phyloP scores from a whole-genome alignment of 345 rosid species.

The Conringia planisiliqua region DNA sequence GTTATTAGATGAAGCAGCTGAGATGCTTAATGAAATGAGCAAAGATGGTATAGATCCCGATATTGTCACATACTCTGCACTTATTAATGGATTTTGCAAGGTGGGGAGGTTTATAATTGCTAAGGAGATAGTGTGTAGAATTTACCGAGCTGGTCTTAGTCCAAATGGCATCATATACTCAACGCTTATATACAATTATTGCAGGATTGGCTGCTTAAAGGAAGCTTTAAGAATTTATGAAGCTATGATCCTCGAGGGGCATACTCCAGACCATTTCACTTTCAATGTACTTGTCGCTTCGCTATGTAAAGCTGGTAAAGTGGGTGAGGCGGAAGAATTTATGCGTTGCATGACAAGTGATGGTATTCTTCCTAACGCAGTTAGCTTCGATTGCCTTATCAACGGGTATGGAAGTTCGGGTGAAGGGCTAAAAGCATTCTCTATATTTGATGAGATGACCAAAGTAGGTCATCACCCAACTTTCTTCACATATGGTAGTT shows the following conservation, averaged over 20 bases:
- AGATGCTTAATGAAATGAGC: slow-evolving; percentile 53
- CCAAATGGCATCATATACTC: slow-evolving; percentile 60
- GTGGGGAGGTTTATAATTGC: slow-evolving; percentile 42
- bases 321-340: slow-evolving; percentile 58
- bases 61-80: slow-evolving; percentile 69
- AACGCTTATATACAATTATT: slow-evolving; percentile 54
- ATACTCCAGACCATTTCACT: slow-evolving; percentile 45
- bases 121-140: slow-evolving; percentile 62
- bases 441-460: slow-evolving; percentile 75
- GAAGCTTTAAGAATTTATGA: slow-evolving; percentile 66
- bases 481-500: slow-evolving; percentile 65
- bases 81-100: slow-evolving; percentile 69
- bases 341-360: slow-evolving; percentile 52
- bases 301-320: slow-evolving; percentile 68
- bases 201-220: slow-evolving; percentile 46
- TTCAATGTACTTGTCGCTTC: slow-evolving; percentile 54
- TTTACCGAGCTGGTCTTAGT: slow-evolving; percentile 58
- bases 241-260: slow-evolving; percentile 52
- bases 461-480: slow-evolving; percentile 61
- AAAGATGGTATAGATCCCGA: slow-evolving; percentile 62
- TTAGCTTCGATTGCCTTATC: slow-evolving; percentile 67
- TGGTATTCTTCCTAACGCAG: slow-evolving; percentile 44
- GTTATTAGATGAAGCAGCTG: slow-evolving; percentile 54
- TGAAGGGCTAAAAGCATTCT: slow-evolving; percentile 55
- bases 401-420: slow-evolving; percentile 60